These are phyloP conservation scores for Lithospermum erythrorhizon DNA, from an alignment of 257 asterid genomes.

Conservation along the genomic window DNA sequence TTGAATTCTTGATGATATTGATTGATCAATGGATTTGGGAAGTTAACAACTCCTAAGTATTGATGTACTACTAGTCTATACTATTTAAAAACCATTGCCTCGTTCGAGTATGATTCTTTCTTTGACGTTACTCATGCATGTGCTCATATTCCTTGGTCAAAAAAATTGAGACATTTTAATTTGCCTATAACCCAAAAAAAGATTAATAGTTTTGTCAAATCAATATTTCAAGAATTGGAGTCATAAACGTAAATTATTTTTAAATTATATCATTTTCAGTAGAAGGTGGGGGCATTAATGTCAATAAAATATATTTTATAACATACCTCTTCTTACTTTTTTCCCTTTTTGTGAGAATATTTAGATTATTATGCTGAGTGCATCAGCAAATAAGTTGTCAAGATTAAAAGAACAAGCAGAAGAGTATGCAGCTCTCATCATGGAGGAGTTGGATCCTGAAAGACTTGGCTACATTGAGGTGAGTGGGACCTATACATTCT, in stretches of 20 bases:
- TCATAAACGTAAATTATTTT: too few species aligned
- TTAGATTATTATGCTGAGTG: constrained; percentile 92
- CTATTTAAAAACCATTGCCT: background rate
- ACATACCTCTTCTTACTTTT: background rate
- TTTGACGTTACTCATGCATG: background rate
- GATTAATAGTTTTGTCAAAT: too few species aligned
- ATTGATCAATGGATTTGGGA: background rate
- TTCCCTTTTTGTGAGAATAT: background rate
- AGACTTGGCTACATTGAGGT: constrained; percentile 99
- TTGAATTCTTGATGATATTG: background rate
- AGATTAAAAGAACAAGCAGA: constrained; percentile 94
- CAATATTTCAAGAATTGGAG: background rate
- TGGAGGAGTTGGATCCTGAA: constrained; percentile 97
- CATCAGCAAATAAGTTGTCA: constrained; percentile 86
- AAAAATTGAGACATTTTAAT: background rate
- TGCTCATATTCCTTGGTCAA: background rate
- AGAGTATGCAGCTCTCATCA: constrained; percentile 91
- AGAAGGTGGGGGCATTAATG: background rate
- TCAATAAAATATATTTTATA: background rate
- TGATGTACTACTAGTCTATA: background rate
- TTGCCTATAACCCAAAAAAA: background rate
- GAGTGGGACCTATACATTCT: background rate
- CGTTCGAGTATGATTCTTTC: too few species aligned
- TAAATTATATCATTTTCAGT: background rate
- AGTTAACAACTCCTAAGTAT: background rate